phyloP scores from a whole-genome alignment of 1,284 basidiomycete genomes.

The Bjerkandera adusta region DNA sequence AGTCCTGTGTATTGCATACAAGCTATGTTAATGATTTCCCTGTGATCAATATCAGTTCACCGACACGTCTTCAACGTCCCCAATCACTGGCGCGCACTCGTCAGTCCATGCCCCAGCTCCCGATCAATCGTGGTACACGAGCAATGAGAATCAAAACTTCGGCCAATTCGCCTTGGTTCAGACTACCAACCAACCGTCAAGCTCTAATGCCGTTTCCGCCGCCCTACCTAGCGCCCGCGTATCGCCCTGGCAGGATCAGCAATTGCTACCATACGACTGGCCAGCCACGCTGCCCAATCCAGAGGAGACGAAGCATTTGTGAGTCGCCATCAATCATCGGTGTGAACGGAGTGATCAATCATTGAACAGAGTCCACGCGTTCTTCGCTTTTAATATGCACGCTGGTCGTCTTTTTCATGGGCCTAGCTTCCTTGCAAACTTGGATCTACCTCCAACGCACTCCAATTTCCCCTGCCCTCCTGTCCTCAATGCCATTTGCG shows the following conservation, averaged over 20 bases:
- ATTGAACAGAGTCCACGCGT: slow-evolving; percentile 57
- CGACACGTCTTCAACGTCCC: neutral
- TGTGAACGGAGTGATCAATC: neutral
- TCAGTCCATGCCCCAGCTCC: neutral
- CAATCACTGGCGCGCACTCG: neutral
- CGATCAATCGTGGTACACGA: neutral
- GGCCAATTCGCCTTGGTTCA: neutral
- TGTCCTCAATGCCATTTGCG: slow-evolving; percentile 76
- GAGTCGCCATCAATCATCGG: slow-evolving; percentile 24
- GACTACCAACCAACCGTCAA: neutral
- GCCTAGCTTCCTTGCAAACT: slow-evolving; percentile 58
- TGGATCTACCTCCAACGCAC: slow-evolving; percentile 63
- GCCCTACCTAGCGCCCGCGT: neutral
- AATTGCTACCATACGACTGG: slow-evolving; percentile 36
- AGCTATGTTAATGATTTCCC: neutral
- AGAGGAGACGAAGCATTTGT: slow-evolving; percentile 64
- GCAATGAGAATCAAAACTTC: neutral
- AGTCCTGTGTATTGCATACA: neutral
- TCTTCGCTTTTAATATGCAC: slow-evolving; percentile 72
- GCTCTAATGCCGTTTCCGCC: neutral
- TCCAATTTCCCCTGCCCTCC: slow-evolving; percentile 65
- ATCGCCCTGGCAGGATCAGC: neutral
- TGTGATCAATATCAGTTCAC: too few species aligned
- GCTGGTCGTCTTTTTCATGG: slow-evolving; percentile 64
- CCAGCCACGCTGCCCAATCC: slow-evolving; percentile 58